Base-by-base conservation (phyloP, 805 yeast genomes). In the Teunomyces pallodes region DNA sequence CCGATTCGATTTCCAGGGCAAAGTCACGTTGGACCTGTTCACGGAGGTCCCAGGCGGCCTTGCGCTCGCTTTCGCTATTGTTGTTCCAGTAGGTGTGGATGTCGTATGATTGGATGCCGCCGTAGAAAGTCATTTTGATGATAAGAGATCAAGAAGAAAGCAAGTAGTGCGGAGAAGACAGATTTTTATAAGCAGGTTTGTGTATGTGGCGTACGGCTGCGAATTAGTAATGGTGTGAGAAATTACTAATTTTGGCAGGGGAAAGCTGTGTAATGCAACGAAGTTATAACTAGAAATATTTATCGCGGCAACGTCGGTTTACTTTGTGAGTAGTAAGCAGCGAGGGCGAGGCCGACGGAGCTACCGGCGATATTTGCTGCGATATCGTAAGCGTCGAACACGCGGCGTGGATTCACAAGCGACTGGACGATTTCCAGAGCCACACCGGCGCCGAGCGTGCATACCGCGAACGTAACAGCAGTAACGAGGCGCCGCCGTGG, bases 31-130 rank as follows among this genome's bases (percentile, higher is more conserved):
- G 57, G 3, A 81, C 68, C 46, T 67, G 61, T 26, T 69, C 72
- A 46, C 76, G 65, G 47, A 81, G 64, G 2, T 60, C 60, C 14
- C 48, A 51, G 1, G 80, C 79, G 24, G 58, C 58, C 28, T 62
- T 50, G 14, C 62, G 55, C 48, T 79, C 74, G 7, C 50, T 57
- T 3, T 65, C 58, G 47, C 62, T 62, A 51, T 61, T 62, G 43
- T 65, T 60, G 54, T 68, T 63, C 72, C 75, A 80, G 59, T 81
- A 81, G 1, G 83, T 75, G 60, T 81, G 86, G 55, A 81, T 69
- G 58, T 81, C 85, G 60, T 75, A 81, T 12, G 81, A 74, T 8
- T 26, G 24, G 36, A 54, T 51, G 9, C 48, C 48, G n/a, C 56
- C 56, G 51, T 50, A 50, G 32, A 53, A 50, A 33, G 47, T 42